Conservation (phyloP, 371 early-diverging fungal species). For the Actinomortierella ambigua region DNA sequence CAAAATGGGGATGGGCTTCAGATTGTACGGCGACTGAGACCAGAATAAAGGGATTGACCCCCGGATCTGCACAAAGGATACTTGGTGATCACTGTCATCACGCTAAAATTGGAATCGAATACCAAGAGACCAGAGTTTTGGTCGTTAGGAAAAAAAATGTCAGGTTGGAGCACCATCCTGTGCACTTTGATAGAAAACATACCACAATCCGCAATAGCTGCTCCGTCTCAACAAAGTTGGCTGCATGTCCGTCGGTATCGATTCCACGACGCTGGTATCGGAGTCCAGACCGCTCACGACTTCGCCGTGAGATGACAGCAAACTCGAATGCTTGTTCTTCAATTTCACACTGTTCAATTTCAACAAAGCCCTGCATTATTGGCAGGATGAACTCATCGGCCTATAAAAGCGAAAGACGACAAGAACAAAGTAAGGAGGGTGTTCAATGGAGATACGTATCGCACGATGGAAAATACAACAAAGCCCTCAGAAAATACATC, state of each 20-base stretch:
- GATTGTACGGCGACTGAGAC: constrained; percentile 71
- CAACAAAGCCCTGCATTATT: constrained; percentile 72
- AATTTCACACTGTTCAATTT: constrained; percentile 63
- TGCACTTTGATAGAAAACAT: too few relatives aligned
- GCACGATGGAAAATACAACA: too few relatives aligned
- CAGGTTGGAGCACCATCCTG: too few relatives aligned
- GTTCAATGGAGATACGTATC: too few relatives aligned
- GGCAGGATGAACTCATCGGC: constrained; percentile 69
- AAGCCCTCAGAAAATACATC: too few relatives aligned
- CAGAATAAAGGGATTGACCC: constrained; percentile 72
- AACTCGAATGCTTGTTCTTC: constrained; percentile 65
- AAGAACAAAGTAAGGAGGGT: too few relatives aligned
- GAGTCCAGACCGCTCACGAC: constrained; percentile 69
- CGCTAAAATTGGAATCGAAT: too few relatives aligned
- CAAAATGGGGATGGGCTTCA: constrained; percentile 67
- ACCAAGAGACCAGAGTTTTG: too few relatives aligned
- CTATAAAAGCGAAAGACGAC: constrained; percentile 35
- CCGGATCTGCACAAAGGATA: constrained; percentile 68
- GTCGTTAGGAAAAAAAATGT: too few relatives aligned
- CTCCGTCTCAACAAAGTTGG: constrained; percentile 99
- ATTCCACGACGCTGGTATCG: constrained; percentile 96
- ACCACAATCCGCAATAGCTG: constrained; percentile 64
- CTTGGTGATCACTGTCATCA: constrained; percentile 54
- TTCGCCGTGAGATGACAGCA: constrained; percentile 60
- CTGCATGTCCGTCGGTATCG: constrained; percentile 91